Percentiles rank a stretch among this genome's conserved stretches.
phyloP scores from a whole-genome alignment of 164 flowering plant species.

The Pachysandra terminalis region DNA sequence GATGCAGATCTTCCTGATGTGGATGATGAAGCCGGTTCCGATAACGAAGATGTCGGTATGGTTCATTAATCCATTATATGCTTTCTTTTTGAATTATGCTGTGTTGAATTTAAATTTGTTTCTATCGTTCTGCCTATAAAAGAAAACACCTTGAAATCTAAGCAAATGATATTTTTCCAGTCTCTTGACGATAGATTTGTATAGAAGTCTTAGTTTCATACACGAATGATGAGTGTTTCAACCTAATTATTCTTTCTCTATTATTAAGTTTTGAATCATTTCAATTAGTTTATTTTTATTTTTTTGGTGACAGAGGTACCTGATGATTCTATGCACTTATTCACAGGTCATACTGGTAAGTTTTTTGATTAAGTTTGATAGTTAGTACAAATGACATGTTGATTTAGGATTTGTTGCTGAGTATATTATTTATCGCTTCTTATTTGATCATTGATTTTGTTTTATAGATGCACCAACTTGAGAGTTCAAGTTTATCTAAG shows the following conservation, averaged over 20 bases:
- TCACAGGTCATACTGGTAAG: conserved; percentile 84
- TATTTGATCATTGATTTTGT: too few species aligned
- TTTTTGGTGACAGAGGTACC: conserved; percentile 40
- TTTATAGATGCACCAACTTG: too few species aligned
- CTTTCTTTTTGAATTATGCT: too few species aligned
- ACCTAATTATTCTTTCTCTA: not conserved
- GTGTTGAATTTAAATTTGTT: too few species aligned
- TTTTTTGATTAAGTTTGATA: not conserved
- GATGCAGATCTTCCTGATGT: conserved; percentile 74
- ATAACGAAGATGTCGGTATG: conserved; percentile 31
- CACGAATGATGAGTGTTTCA: not conserved
- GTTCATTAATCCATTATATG: not conserved
- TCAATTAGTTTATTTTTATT: not conserved
- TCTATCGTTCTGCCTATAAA: too few species aligned
- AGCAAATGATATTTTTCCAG: not conserved
- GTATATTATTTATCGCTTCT: too few species aligned
- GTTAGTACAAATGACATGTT: not conserved
- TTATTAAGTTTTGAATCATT: not conserved
- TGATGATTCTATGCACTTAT: conserved; percentile 84
- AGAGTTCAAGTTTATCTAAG: too few species aligned
- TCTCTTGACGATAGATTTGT: not conserved
- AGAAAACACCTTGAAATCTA: not conserved
- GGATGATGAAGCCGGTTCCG: conserved; percentile 42
- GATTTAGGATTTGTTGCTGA: too few species aligned
- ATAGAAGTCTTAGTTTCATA: not conserved